Evolutionary conservation across 805 yeast species (phyloP), one percentile per base, ranked within the genome.

Genomic region (Candida ipomoeae): DNA sequence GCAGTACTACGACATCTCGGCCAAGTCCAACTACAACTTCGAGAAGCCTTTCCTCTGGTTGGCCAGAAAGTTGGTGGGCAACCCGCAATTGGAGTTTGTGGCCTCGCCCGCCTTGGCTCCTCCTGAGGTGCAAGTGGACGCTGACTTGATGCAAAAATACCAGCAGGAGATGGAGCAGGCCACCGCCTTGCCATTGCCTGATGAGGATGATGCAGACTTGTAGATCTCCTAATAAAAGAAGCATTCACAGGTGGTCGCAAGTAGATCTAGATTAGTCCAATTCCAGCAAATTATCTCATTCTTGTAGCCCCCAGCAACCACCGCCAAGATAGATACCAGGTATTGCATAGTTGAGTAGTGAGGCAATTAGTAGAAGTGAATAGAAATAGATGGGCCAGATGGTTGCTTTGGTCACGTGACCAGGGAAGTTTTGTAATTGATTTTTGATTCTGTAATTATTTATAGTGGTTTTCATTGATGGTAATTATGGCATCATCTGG

Each of bases 11-110:
- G 99, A 94, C 77, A 94, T 94, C 72, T 92, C 98, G 54, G 99
- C 99, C 74, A 94, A 94, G 81, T 94, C 99, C 60, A 94, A 94
- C 83, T 94, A 94, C 82, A 95, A 94, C 83, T 94, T 94, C 67
- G 99, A 94, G 81, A 94, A 95, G 82, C 99, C 99, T 60, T 94
- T 94, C 87, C 84, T 94, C 76, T 94, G 99, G 99, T 88, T 94
- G 68, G 99, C 99, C 49, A 89, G 99, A 84, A 94, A 94, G 80
- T 84, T 94, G 67, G 96, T 89, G 62, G 99, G 98, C 77, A 89
- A 92, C 84, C 92, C 97, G 57, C 90, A 87, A 75, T 84, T 94
- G 68, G 99, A 94, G 80, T 94, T 94, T 68, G 99, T 95, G 65
- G 98, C 96, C 65, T 88, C 98, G 57, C 99, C 99, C 63, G 99